Base-by-base conservation (phyloP, 192 early-diverging fungal species). In the Phycomyces nitens region DNA sequence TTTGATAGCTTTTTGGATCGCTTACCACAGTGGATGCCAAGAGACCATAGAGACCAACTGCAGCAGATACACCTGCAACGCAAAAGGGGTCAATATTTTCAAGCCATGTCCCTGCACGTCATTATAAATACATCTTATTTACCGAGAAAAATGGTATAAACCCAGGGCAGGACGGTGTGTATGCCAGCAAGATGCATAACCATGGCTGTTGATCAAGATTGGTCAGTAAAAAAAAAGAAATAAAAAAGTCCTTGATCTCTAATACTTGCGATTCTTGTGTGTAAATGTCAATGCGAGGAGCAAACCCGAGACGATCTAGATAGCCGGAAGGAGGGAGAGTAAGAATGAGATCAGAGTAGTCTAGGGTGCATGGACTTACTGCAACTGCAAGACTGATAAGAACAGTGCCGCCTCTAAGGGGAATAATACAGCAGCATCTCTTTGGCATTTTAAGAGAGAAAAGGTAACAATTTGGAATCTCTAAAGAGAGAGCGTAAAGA, bases 391-490 rank as follows among this genome's bases (percentile, higher is more conserved):
- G 16, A 43, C 70, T 41, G 57, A 56, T 66, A 20, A 65, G 22
- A 21, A 66, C 47, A 10, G 52, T 42, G 26, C 52, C 70, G 12
- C 58, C 58, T 56, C 70, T 22, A 34, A 72, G 41, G 14, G 70
- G 70, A 22, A 72, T 53, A n/a, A 72, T 66, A 60, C 70, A 72
- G 56, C 64, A 72, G 27, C 70, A 72, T 18, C 60, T 65, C 39
- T 51, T 65, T 27, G 70, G 40, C 70, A 72, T 72, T 23, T 22
- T 58, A 53, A 34, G 21, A 22, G 41, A 53, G 49, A 43, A 40
- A 38, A 41, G 40, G 22, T 20, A 34, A 38, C 7, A 40, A 39
- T 23, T 21, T n/a, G n/a, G 22, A 54, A 54, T 2, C 6, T 11
- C 27, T 6, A 41, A 38, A 58, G 56, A 58, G 16, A 58, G n/a